Evolutionary conservation across 148 eudicot genomes (phyloP), one percentile per base, ranked within the genome.

Genomic region (Chenopodium formosanum): DNA sequence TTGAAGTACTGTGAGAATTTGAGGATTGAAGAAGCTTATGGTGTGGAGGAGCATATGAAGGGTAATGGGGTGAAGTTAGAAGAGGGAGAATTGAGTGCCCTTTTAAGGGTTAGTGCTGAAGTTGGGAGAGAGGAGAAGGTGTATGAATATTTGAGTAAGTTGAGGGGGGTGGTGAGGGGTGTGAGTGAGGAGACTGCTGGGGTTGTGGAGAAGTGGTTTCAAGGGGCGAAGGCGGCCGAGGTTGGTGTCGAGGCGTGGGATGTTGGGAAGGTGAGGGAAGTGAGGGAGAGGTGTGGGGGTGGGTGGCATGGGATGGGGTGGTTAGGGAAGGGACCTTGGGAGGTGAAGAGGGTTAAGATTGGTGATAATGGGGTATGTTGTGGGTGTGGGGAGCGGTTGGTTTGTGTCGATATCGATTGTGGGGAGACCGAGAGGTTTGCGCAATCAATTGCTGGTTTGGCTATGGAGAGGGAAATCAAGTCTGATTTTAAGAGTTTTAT

Each of bases 231-330:
- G 85, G 92, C 92, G 22, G 86, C 65, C 25, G 89, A 73, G 69
- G 83, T 89, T 73, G 93, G 95, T 19, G 76, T n/a, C 50, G 85
- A 29, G 83, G 90, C 80, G 77, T 84, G 87, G 90, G 91, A 92
- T 80, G 81, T 62, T 27, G 87, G 75, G 73, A 73, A 77, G 85
- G 86, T 91, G 81, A 89, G 86, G 78, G 93, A 87, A 80, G 89
- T 82, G 27, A 83, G 85, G 80, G 83, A 78, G 60, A 86, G 65
- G 85, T 89, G 89, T 80, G 99, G 99, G 6, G 99, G 99, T 79
- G 99, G 99, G 53, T 96, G 99, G 99, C 98, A 94, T 85, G 99
- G 94, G 58, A 65, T 88, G 70, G 99, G 99, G 79, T 96, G 99
- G 99, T 75, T 92, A 31, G 99, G 99, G 73, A 86, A 81, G 47